Evolutionary conservation across 805 yeast species (phyloP).

Genomic region (Monosporozyma aquatica): DNA sequence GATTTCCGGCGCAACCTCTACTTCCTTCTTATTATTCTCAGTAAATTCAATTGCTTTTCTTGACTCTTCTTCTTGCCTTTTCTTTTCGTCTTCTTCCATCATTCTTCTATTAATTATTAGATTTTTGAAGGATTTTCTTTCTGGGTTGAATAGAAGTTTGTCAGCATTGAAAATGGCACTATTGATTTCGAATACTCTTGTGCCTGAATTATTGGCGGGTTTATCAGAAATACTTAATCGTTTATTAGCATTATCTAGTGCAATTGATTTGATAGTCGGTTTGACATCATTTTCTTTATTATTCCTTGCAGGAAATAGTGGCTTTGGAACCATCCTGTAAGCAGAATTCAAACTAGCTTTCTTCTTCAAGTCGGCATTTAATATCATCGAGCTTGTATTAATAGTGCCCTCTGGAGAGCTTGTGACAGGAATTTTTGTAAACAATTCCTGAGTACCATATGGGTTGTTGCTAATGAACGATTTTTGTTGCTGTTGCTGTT

Average conservation of each 20-base stretch:
- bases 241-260: neutral
- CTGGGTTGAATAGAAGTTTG: conserved; percentile 22
- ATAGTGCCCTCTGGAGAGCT: conserved; percentile 13
- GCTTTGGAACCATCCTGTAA: conserved; percentile 57
- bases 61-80: neutral
- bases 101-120: conserved; percentile 21
- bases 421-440: conserved; percentile 32
- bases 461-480: conserved; percentile 41
- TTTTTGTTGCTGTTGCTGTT: conserved; percentile 27
- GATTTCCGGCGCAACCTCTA: no score
- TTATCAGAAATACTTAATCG: neutral
- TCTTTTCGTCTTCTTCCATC: conserved; percentile 7
- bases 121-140: conserved; percentile 24
- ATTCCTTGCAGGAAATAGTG: conserved; percentile 33
- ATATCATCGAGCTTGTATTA: conserved; percentile 38
- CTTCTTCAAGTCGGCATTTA: conserved; percentile 42
- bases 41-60: neutral
- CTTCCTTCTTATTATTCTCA: neutral
- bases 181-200: neutral
- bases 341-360: conserved; percentile 51
- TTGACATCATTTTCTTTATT: neutral
- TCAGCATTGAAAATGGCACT: neutral
- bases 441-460: conserved; percentile 71
- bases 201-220: neutral
- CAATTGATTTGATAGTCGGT: conserved; percentile 1